phyloP scores from a whole-genome alignment of 345 rosid species.

The Hibiscus trionum region DNA sequence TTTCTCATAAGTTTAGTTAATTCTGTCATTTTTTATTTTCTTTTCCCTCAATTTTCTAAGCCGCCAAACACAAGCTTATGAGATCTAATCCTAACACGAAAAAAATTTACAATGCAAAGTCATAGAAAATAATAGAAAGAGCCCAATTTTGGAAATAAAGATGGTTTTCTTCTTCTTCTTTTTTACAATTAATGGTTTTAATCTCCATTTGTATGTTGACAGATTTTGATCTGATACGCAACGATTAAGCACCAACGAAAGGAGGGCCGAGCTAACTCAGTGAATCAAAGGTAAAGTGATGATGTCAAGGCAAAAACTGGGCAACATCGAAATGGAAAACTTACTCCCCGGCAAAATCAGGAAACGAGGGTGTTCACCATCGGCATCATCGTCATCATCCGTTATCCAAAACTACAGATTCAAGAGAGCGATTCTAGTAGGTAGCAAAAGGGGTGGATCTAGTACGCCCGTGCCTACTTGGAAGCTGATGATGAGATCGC shows the following conservation, averaged over 20 bases:
- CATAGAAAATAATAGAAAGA: not conserved
- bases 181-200: not conserved
- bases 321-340: constrained; percentile 36
- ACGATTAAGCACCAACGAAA: not conserved
- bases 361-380: constrained; percentile 79
- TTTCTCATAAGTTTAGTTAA: not conserved
- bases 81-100: not conserved
- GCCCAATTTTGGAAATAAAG: not conserved
- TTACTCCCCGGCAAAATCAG: constrained; percentile 76
- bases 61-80: not conserved
- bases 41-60: not conserved
- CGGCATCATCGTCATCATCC: constrained; percentile 84
- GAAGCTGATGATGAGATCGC: constrained; percentile 59
- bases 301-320: constrained; percentile 64
- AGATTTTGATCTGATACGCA: constrained; percentile 4
- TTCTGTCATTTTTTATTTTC: not conserved
- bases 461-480: constrained; percentile 82
- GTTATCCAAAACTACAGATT: constrained; percentile 65
- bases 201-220: not conserved
- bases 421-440: constrained; percentile 77
- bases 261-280: not conserved
- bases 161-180: not conserved
- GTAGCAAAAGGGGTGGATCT: constrained; percentile 83
- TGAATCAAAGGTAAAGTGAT: not conserved
- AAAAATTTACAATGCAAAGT: not conserved